phyloP scores from a whole-genome alignment of 768 basidiomycete genomes.

The Lactarius deliciosus region DNA sequence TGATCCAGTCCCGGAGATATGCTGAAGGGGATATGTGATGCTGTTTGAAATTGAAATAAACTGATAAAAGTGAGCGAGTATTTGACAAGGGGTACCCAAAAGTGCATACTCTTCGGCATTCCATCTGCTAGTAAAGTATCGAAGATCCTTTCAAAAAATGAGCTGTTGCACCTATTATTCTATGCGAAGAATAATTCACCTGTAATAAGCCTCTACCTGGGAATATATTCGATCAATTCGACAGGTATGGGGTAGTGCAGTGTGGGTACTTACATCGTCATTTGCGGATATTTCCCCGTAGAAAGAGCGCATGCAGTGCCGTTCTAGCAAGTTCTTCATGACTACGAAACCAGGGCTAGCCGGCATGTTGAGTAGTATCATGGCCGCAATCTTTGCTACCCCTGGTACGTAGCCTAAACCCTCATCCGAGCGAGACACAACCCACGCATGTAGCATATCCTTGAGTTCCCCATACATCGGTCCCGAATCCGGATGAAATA shows the following conservation, averaged over 20 bases:
- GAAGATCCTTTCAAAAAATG: constrained; percentile 61
- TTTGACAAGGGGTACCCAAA: not conserved
- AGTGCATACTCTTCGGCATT: constrained; percentile 82
- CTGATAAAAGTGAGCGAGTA: constrained; percentile 40
- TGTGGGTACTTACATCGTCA: constrained; percentile 66
- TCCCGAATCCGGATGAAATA: constrained; percentile 74
- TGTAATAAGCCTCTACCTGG: constrained; percentile 88
- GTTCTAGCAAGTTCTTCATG: constrained; percentile 81
- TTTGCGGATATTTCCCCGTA: constrained; percentile 68
- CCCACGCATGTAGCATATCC: constrained; percentile 85
- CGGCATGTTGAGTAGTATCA: constrained; percentile 84
- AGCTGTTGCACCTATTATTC: not conserved
- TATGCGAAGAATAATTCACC: constrained; percentile 44
- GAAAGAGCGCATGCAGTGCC: constrained; percentile 83
- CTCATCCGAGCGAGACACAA: constrained; percentile 81
- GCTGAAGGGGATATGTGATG: constrained; percentile 83
- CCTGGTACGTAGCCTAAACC: constrained; percentile 73
- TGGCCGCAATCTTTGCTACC: constrained; percentile 73
- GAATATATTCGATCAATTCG: constrained; percentile 20
- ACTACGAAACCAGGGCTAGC: constrained; percentile 72
- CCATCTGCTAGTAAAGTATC: constrained; percentile 89
- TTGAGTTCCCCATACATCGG: constrained; percentile 81
- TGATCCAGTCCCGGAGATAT: constrained; percentile 83
- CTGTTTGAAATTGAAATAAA: constrained; percentile 94
- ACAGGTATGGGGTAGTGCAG: constrained; percentile 17